These are phyloP conservation scores for Cercospora sp. DNA, from an alignment of 2,329 filamentous ascomycete genomes.

Conservation along the genomic window DNA sequence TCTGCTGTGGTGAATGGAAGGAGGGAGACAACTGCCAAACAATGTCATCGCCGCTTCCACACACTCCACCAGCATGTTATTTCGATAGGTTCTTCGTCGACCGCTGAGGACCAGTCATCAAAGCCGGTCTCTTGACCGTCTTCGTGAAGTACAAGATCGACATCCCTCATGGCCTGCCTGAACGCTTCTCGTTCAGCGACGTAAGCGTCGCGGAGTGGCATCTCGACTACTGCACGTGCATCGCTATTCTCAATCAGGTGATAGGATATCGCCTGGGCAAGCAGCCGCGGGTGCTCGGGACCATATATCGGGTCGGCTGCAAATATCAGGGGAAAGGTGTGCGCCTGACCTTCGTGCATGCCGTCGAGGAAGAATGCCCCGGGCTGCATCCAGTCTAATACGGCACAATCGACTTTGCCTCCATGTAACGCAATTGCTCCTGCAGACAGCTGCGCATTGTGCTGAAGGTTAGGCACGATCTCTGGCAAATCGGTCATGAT, in stretches of 20 bases:
- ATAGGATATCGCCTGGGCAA: slow-evolving; percentile 67
- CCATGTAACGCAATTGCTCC: slow-evolving; percentile 56
- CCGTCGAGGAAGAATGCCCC: slow-evolving; percentile 35
- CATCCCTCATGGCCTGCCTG: slow-evolving; percentile 58
- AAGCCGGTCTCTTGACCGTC: slow-evolving; percentile 65
- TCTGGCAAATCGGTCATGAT: slow-evolving; percentile 78
- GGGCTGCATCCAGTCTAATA: slow-evolving; percentile 73
- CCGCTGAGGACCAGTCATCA: slow-evolving; percentile 70
- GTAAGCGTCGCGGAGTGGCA: slow-evolving; percentile 74
- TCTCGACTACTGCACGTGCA: slow-evolving; percentile 73
- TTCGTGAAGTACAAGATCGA: slow-evolving; percentile 56
- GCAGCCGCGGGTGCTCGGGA: slow-evolving; percentile 72
- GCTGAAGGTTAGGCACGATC: slow-evolving; percentile 79
- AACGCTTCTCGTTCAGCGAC: slow-evolving; percentile 66
- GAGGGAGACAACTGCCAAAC: background rate
- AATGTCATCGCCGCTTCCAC: slow-evolving; percentile 47
- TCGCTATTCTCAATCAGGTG: slow-evolving; percentile 62
- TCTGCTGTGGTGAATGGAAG: background rate
- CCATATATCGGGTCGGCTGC: slow-evolving; percentile 88
- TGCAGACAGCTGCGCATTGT: slow-evolving; percentile 69
- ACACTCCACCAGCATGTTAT: slow-evolving; percentile 72
- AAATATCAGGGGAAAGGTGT: slow-evolving; percentile 64
- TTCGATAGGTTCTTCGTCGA: slow-evolving; percentile 44
- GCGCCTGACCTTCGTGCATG: slow-evolving; percentile 12
- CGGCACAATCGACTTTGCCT: slow-evolving; percentile 61